A percentile compares a stretch with the other conserved stretches of the same genome.
phyloP scores from a whole-genome alignment of 2,329 filamentous ascomycete species.

The Colletotrichum sp. region DNA sequence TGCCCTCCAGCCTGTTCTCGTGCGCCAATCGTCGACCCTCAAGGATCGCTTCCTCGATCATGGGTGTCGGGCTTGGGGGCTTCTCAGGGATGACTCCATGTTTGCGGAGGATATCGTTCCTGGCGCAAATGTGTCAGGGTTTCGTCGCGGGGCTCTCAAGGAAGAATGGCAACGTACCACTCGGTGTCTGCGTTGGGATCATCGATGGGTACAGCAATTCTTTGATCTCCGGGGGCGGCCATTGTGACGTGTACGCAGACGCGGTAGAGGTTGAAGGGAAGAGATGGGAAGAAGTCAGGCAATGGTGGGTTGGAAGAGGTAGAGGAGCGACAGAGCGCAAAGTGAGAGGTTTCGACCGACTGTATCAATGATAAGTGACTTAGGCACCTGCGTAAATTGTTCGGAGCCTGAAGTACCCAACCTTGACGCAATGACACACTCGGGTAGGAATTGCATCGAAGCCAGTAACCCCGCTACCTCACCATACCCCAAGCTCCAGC shows the following conservation, averaged over 20 bases:
- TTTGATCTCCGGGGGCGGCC: conserved; percentile 67
- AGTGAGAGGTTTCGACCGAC: background rate
- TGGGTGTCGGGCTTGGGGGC: conserved; percentile 89
- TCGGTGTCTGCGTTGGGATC: conserved; percentile 97
- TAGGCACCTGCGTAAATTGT: background rate
- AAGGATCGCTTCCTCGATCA: conserved; percentile 92
- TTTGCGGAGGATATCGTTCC: conserved; percentile 98
- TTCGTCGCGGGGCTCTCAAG: conserved; percentile 23
- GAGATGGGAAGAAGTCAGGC: background rate
- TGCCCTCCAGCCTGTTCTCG: conserved; percentile 91
- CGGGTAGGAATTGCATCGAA: background rate
- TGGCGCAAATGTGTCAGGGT: conserved; percentile 39
- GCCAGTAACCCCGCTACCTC: conserved; percentile 1
- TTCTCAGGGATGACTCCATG: conserved; percentile 98
- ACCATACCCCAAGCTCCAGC: background rate
- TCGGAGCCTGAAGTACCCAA: background rate
- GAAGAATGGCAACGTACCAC: conserved; percentile 65
- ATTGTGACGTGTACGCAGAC: conserved; percentile 40
- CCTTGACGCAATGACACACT: background rate
- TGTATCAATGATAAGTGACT: background rate
- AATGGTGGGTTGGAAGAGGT: background rate
- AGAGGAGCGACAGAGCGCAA: background rate
- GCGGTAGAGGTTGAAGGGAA: background rate
- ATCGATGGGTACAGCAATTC: conserved; percentile 83
- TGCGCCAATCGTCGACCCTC: conserved; percentile 85